Evolutionary conservation across 345 rosid species (phyloP).

Genomic region (Citrus medica): DNA sequence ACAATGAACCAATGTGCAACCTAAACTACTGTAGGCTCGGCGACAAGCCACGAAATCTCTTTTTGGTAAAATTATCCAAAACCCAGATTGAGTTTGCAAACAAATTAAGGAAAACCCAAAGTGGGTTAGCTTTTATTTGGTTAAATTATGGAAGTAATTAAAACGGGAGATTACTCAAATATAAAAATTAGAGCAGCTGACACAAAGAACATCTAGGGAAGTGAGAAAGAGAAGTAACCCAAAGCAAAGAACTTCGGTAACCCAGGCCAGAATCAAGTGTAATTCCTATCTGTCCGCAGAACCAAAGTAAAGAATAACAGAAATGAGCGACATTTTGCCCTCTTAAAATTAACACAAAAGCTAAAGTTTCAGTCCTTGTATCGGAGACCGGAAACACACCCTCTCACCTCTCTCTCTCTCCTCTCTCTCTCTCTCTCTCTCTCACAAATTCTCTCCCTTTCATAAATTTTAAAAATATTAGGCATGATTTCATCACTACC

Average conservation of each 20-base stretch:
- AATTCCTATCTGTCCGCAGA: slow-evolving; percentile 43
- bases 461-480: slow-evolving; percentile 1
- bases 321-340: slow-evolving; percentile 35
- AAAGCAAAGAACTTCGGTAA: slow-evolving; percentile 49
- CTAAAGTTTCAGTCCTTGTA: slow-evolving; percentile 59
- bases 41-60: background rate
- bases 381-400: slow-evolving; percentile 50
- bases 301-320: slow-evolving; percentile 53
- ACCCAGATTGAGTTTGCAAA: background rate
- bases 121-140: slow-evolving; percentile 8
- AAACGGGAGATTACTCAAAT: background rate
- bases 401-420: slow-evolving; percentile 18
- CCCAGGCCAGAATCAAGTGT: slow-evolving; percentile 45
- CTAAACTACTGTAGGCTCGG: slow-evolving; percentile 9
- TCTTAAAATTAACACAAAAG: slow-evolving; percentile 38
- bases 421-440: background rate
- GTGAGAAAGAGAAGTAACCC: slow-evolving; percentile 44
- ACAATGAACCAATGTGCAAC: background rate
- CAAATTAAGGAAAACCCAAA: slow-evolving; percentile 2
- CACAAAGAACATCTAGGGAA: slow-evolving; percentile 69
- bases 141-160: background rate
- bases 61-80: background rate
- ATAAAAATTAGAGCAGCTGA: slow-evolving; percentile 23
- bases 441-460: slow-evolving; percentile 9
- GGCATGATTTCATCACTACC: slow-evolving; percentile 68